Evolutionary conservation across 192 early-diverging fungal genomes (phyloP), one percentile per base, ranked within the genome.

Genomic region (Cladochytrium replicatum): DNA sequence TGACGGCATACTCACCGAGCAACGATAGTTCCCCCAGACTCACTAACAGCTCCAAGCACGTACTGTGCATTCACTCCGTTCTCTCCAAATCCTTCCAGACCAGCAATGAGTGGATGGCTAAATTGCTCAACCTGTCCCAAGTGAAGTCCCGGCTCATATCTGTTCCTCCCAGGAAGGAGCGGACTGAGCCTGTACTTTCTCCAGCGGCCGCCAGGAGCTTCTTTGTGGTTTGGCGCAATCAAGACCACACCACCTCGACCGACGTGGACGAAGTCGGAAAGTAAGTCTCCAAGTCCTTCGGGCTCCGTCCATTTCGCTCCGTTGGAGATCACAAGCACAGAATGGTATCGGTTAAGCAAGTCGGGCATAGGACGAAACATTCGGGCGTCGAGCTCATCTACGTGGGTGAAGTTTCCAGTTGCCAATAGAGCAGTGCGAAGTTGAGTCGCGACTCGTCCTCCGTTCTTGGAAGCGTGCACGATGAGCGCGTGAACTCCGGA

Each of bases 121-220:
- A 28, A 39, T 17, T 13, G 3, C 29, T 46, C 45, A 26, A 46
- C n/a, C n/a, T 46, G 22, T 13, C 45, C 45, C 4, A 46, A 17
- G 5, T 17, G 6, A 6, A 46, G 45, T 15, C 22, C 3, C 45
- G 45, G 3, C 31, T 13, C 15, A 40, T 6, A 6, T 17, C n/a
- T 46, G 6, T 40, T 13, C 5, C 45, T 40, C n/a, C 45, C 45
- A 3, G 48, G 29, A 3, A 43, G 17, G 13, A 50, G 48, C 41
- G 48, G 48, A 3, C 3, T 7, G 3, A 50, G 4, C 21, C 28
- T 50, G 48, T 50, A 26, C 28, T 50, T 50, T 4, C 48, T 3
- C 48, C 48, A 50, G 11, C 27, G 19, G 13, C 48, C 48, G 24
- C 48, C 48, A 17, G 28, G 3, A 24, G 39, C 39, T 21, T 46